Evolutionary conservation across 2,329 filamentous ascomycete species (phyloP).

Genomic region (Botryosphaeria agaves): DNA sequence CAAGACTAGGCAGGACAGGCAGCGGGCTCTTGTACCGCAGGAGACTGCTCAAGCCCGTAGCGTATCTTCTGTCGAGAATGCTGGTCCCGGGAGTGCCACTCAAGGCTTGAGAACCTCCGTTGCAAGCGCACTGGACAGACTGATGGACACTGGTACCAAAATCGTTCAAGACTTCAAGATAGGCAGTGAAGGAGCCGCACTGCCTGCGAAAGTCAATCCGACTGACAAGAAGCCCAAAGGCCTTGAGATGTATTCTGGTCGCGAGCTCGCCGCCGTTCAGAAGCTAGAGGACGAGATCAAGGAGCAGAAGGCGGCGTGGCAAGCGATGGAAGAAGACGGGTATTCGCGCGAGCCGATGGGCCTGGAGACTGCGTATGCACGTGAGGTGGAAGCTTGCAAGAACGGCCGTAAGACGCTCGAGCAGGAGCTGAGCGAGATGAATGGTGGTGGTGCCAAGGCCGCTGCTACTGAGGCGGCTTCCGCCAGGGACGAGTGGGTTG

Average conservation of each 20-base stretch:
- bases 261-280: constrained; percentile 4
- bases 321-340: constrained; percentile 4
- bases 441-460: not conserved
- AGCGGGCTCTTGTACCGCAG: not conserved
- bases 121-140: constrained; percentile 23
- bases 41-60: not conserved
- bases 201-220: not conserved
- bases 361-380: constrained; percentile 5
- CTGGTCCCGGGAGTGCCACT: constrained; percentile 10
- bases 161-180: not conserved
- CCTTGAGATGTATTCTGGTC: constrained; percentile 6
- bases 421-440: constrained; percentile 3
- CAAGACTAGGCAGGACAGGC: not conserved
- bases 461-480: not conserved
- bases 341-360: constrained; percentile 6
- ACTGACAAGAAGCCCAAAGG: constrained; percentile 3
- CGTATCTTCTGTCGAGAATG: not conserved
- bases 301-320: constrained; percentile 1
- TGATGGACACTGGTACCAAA: constrained; percentile 1
- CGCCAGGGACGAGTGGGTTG: not conserved
- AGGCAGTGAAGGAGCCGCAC: not conserved
- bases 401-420: constrained; percentile 3
- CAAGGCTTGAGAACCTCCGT: constrained; percentile 33
- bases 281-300: constrained; percentile 4
- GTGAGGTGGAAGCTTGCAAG: constrained; percentile 2